Evolutionary conservation across 257 asterid genomes (phyloP).

Genomic region (Solanum paucissectum): DNA sequence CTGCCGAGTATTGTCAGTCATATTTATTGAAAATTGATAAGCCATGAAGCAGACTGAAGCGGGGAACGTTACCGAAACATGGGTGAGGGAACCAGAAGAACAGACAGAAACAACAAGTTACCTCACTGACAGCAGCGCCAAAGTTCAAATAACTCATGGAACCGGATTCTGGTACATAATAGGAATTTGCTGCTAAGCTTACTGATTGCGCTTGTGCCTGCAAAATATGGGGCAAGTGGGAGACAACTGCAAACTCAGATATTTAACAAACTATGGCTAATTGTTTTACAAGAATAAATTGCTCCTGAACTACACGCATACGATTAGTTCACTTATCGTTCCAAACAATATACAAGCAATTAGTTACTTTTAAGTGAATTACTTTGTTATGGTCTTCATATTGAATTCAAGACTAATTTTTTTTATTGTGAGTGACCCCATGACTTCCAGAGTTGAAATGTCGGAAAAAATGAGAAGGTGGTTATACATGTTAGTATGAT

Average conservation of each 20-base stretch:
- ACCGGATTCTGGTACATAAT: conserved; percentile 38
- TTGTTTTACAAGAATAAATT: too few relatives aligned
- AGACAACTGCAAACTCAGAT: neutral
- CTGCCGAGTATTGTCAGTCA: neutral
- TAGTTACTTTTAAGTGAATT: neutral
- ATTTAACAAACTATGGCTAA: neutral
- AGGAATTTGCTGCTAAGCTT: conserved; percentile 41
- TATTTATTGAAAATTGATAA: neutral
- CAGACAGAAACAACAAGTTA: neutral
- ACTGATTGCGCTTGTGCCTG: conserved; percentile 46
- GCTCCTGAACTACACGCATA: too few relatives aligned
- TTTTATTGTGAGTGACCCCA: neutral
- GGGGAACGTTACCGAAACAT: neutral
- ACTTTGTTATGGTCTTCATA: neutral
- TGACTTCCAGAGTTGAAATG: neutral
- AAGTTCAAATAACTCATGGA: conserved; percentile 33
- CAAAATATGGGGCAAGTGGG: neutral
- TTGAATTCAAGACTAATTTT: neutral
- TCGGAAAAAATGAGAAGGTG: neutral
- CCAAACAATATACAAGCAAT: neutral
- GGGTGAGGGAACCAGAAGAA: neutral
- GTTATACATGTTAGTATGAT: neutral
- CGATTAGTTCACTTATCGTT: neutral
- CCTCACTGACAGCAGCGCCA: conserved; percentile 77
- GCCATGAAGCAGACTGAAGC: neutral